Conservation (phyloP, 192 early-diverging fungal genomes). For the Podila horticola region DNA sequence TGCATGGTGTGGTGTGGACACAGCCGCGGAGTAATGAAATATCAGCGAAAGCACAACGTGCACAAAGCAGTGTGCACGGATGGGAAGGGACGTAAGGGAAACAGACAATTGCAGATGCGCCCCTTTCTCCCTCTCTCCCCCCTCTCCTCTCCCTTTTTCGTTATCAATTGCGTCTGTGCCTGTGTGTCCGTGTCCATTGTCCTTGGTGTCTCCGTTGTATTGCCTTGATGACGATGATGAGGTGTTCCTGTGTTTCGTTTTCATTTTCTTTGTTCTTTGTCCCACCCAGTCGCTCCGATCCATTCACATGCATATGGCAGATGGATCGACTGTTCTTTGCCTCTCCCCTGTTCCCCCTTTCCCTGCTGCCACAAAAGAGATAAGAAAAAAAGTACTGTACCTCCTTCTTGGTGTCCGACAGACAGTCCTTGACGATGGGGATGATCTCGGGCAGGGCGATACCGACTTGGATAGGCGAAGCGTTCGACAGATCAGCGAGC, state of each 20-base stretch:
- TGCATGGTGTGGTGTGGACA: no score
- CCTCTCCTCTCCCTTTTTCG: no score
- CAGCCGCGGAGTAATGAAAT: no score
- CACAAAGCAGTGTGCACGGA: no score
- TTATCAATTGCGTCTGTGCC: neutral
- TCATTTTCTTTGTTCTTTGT: neutral
- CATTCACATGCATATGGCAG: conserved; percentile 5
- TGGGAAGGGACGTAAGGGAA: no score
- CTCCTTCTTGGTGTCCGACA: conserved; percentile 86
- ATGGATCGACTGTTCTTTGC: neutral
- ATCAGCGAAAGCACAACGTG: no score
- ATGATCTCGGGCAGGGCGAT: conserved; percentile 68
- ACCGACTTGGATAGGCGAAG: conserved; percentile 61
- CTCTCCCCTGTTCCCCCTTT: neutral
- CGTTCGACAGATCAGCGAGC: conserved; percentile 54
- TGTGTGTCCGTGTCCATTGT: neutral
- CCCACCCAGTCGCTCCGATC: conserved; percentile 7
- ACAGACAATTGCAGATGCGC: no score
- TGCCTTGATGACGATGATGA: neutral
- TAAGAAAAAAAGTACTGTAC: conserved; percentile 63
- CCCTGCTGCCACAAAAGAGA: neutral
- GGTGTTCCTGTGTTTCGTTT: neutral
- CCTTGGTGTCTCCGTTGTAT: neutral
- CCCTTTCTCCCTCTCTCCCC: no score
- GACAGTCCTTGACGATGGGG: conserved; percentile 76